Base-by-base conservation (phyloP, 2,329 filamentous ascomycete genomes). In the Hymenoscyphus infarciens region DNA sequence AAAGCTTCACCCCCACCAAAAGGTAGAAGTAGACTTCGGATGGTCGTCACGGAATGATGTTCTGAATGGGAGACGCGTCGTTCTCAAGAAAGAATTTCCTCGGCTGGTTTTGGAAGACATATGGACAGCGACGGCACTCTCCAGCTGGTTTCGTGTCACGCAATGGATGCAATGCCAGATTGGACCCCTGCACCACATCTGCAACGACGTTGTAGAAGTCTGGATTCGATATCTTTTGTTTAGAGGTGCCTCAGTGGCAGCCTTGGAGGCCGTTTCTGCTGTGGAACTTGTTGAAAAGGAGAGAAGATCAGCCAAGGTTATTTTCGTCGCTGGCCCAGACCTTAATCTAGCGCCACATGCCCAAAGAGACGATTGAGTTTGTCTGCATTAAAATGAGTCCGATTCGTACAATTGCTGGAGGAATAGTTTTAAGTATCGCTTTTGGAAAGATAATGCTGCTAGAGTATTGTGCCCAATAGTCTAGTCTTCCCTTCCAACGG, bases 171-270 rank as follows among this genome's bases (percentile, higher is more conserved):
- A 6, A 19, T 49, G 42, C 42, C 42, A 49, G 42, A 49, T 49
- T 35, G 7, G 7, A 22, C n/a, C 42, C 19, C 16, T 10, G 19
- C 42, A 49, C n/a, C 16, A 10, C 42, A 49, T 49, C 42, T 49
- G 42, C 42, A 22, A 22, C 42, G 42, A 49, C 42, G 42, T 49
- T 49, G 42, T 49, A 49, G 19, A 49, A 49, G 42, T 7, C n/a
- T n/a, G n/a, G 42, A 49, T 49, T 49, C 19, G 42, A 49, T 49
- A 49, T 49, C 42, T 49, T 49, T 49, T 49, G 19, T 22, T 35
- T 49, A 2, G n/a, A 2, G 10, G 42, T 49, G 42, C 42, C 19
- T 49, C n/a, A 49, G 42, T 49, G 22, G 42, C 42, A 25, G 42
- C 42, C 42, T 49, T 49, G 42, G 42, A 49, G 42, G 42, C n/a